Evolutionary conservation across 257 asterid genomes (phyloP).

Genomic region (Ocimum tenuiflorum): DNA sequence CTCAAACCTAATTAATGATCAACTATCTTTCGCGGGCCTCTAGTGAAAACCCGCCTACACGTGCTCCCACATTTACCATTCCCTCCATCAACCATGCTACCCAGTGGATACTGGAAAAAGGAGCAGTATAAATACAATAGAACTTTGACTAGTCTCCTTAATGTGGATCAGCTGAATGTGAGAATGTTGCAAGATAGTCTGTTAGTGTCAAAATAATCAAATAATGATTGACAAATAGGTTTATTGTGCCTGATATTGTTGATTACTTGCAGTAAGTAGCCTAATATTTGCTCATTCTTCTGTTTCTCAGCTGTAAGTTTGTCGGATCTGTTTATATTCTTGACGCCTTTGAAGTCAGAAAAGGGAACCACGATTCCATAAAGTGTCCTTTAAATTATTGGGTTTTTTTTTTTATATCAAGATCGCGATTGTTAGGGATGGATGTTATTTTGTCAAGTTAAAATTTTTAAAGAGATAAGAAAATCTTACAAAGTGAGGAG

Average conservation of each 20-base stretch:
- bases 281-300: not conserved
- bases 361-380: not conserved
- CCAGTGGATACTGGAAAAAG: conserved; percentile 4
- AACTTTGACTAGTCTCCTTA: conserved; percentile 2
- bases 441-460: not conserved
- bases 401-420: not conserved
- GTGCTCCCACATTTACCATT: too few species aligned
- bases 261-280: conserved; percentile 7
- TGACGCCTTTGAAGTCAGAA: not conserved
- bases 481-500: too few species aligned
- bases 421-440: conserved; percentile 7
- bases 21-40: too few species aligned
- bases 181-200: conserved; percentile 1
- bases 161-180: conserved; percentile 8
- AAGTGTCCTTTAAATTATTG: not conserved
- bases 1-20: too few species aligned
- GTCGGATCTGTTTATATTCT: not conserved
- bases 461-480: not conserved
- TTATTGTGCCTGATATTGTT: not conserved
- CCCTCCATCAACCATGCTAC: too few species aligned
- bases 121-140: not conserved
- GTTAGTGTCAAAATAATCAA: not conserved
- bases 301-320: conserved; percentile 3
- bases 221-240: not conserved
- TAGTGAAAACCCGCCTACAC: too few species aligned